Percentiles rank a stretch among this genome's conserved stretches.
These are phyloP conservation scores for Lachnellula suecica DNA, from an alignment of 2,329 filamentous ascomycete species.

Conservation along the genomic window DNA sequence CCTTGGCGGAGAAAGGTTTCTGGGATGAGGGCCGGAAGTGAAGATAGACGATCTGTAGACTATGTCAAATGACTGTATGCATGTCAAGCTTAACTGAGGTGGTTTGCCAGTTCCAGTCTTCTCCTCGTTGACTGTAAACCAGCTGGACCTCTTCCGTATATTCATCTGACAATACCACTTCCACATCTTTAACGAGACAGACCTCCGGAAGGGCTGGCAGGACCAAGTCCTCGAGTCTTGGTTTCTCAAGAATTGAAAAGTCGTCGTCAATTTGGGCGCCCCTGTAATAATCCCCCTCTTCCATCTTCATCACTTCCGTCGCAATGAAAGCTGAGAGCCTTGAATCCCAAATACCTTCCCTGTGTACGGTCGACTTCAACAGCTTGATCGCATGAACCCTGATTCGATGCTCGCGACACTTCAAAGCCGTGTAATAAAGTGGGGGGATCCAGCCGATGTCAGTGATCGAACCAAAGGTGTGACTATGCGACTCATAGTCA, in stretches of 20 bases:
- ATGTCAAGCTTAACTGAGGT: not conserved
- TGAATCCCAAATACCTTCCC: slow-evolving; percentile 44
- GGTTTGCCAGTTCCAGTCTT: not conserved
- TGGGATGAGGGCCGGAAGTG: not conserved
- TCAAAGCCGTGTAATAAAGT: slow-evolving; percentile 45
- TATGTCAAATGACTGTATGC: not conserved
- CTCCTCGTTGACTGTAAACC: not conserved
- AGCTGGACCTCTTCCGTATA: not conserved
- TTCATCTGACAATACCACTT: slow-evolving; percentile 7
- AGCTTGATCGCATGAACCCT: slow-evolving; percentile 39
- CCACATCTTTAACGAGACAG: slow-evolving; percentile 23
- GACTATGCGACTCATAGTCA: slow-evolving; percentile 30
- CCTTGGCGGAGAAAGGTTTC: too few relatives aligned
- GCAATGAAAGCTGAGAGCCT: slow-evolving; percentile 33
- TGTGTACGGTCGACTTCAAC: slow-evolving; percentile 31
- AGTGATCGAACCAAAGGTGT: slow-evolving; percentile 32
- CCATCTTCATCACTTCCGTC: slow-evolving; percentile 38
- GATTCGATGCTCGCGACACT: slow-evolving; percentile 44
- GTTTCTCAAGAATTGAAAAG: slow-evolving; percentile 7
- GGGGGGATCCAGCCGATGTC: slow-evolving; percentile 46
- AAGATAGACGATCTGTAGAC: too few relatives aligned
- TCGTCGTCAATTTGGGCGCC: slow-evolving; percentile 10
- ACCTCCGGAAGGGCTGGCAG: slow-evolving; percentile 20
- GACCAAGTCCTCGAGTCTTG: slow-evolving; percentile 8
- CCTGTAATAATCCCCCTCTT: slow-evolving; percentile 34